Conservation (phyloP, 2,329 filamentous ascomycete species). For the Trichoderma aggressivum region DNA sequence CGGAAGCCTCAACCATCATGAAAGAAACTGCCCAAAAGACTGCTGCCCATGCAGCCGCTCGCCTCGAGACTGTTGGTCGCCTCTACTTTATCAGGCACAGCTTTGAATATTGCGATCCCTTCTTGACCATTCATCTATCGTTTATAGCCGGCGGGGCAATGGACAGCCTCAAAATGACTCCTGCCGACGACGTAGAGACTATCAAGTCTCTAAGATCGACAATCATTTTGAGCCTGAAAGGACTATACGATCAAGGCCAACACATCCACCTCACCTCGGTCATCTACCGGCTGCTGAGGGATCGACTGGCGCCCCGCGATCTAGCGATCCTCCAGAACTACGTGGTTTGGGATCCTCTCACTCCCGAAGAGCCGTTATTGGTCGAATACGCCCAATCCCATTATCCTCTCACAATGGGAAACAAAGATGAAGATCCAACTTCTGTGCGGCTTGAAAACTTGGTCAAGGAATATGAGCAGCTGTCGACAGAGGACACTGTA, state of each 20-base stretch:
- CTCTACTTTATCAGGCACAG: constrained; percentile 37
- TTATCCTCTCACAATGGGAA: constrained; percentile 1
- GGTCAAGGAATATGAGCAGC: not conserved
- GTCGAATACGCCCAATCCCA: constrained; percentile 3
- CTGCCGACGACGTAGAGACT: not conserved
- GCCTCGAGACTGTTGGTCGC: constrained; percentile 32
- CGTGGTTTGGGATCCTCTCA: not conserved
- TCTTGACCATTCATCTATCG: not conserved
- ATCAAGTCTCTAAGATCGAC: constrained; percentile 2
- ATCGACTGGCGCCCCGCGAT: not conserved
- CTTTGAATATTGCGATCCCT: constrained; percentile 20
- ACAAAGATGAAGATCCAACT: not conserved
- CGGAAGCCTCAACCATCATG: not conserved
- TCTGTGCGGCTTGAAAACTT: not conserved
- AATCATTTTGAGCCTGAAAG: constrained; percentile 11
- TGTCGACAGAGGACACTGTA: not conserved
- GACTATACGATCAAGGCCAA: constrained; percentile 16
- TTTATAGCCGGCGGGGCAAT: constrained; percentile 8
- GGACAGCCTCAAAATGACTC: not conserved
- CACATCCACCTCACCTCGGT: constrained; percentile 2
- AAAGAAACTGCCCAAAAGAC: not conserved
- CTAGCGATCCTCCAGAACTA: not conserved
- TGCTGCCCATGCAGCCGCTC: constrained; percentile 24
- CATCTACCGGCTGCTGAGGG: constrained; percentile 4
- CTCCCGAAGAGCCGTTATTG: not conserved